Conservation (phyloP, 345 rosid species). For the Euphorbia tirucalli region DNA sequence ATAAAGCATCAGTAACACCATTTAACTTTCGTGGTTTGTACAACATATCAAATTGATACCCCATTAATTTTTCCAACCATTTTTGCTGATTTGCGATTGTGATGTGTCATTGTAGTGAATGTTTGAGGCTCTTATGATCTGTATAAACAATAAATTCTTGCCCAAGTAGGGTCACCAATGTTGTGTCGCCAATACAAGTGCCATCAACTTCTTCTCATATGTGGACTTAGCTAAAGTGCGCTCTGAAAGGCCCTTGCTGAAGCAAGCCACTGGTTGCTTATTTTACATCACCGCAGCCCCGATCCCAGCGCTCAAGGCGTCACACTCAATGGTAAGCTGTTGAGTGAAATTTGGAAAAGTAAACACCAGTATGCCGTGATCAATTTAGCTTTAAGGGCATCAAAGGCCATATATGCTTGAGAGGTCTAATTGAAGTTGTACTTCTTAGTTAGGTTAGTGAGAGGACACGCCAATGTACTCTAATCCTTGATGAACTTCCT, state of each 20-base stretch:
- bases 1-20: not conserved
- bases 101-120: not conserved
- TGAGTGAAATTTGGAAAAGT: not conserved
- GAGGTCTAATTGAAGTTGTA: not conserved
- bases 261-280: not conserved
- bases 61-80: not conserved
- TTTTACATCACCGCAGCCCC: not conserved
- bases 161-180: too few relatives aligned
- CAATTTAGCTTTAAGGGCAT: too few relatives aligned
- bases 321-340: not conserved
- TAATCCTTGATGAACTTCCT: not conserved
- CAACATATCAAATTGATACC: not conserved
- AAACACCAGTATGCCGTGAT: too few relatives aligned
- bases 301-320: not conserved
- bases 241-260: not conserved
- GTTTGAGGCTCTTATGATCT: not conserved
- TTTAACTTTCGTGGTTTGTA: not conserved
- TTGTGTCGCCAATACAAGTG: too few relatives aligned
- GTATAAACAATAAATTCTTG: not conserved
- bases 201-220: not conserved
- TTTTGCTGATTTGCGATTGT: not conserved
- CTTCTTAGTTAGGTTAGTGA: not conserved
- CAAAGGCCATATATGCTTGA: not conserved
- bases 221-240: not conserved
- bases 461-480: not conserved